Evolutionary conservation across 176 grass and related monocot genomes (phyloP), one percentile per base, ranked within the genome.

Genomic region (Triticum monococcum): DNA sequence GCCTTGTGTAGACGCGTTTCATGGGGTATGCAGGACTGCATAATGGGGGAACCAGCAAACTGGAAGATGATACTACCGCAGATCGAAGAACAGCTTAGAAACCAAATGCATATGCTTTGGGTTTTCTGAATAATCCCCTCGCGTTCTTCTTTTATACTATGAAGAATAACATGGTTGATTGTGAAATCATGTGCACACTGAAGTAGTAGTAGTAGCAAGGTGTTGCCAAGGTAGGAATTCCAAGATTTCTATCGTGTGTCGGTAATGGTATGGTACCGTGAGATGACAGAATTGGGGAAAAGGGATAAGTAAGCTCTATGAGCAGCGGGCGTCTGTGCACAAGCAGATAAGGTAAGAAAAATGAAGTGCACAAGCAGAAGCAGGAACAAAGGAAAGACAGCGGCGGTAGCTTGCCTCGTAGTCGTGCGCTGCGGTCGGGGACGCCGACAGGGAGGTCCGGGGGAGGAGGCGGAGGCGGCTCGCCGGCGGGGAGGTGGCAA

Each of bases 381-480:
- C 37, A 18, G 9, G 20, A 9, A 25, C 14, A 7, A 24, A 38
- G 54, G 9, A 8, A 41, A 20, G 30, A 40, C 31, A 14, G 5
- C 1, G 18, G 12, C 0, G 6, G 68, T 36, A 2, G 26, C 85
- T 91, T 87, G 85, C 89, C 89, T 91, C 89, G 85, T 91, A 91
- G 37, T 84, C 85, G 60, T 87, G 57, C 16, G 60, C n/a, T 10
- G 76, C 46, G 11, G 89, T 24, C 36, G 81, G 24, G 1, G 81
- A 80, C 33, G 75, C 68, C 28, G 89, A 91, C 8, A 73, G 59
- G 60, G 89, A 91, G 22, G 81, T 62, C 17, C 75, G n/a, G 46
- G 68, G 31, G 32, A 31, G 89, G 79, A 72, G 43, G 80, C 80
- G 84, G 28, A 48, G 62, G 20, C 52, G 76, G 20, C 54, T 61